Evolutionary conservation across 2,329 filamentous ascomycete species (phyloP).

Genomic region (Niveomyces coronatus): DNA sequence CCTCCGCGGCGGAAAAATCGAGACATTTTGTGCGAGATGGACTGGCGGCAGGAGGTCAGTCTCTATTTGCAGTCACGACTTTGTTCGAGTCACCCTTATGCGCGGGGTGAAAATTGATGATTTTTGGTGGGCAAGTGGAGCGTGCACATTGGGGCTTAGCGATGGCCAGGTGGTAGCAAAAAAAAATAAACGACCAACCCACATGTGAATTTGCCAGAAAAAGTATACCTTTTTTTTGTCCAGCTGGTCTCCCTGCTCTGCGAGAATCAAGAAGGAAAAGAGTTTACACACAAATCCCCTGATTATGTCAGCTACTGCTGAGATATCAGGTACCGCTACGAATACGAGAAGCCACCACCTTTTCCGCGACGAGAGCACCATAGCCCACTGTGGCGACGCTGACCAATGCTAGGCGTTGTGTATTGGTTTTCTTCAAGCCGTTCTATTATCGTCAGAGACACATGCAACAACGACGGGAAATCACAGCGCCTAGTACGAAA

Average conservation of each 20-base stretch:
- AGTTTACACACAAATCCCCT: too few species aligned
- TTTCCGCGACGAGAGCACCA: conserved; percentile 1
- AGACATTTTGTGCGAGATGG: conserved; percentile 57
- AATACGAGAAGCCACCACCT: neutral
- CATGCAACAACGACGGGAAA: neutral
- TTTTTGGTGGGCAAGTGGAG: conserved; percentile 33
- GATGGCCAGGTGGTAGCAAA: conserved; percentile 12
- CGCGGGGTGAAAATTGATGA: conserved; percentile 26
- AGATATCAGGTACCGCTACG: neutral
- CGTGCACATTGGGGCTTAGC: conserved; percentile 28
- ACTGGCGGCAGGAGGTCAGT: conserved; percentile 2
- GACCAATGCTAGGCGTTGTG: conserved; percentile 13
- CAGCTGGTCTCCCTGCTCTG: neutral
- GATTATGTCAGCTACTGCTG: conserved; percentile 10
- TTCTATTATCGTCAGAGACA: conserved; percentile 1
- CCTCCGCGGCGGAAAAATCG: conserved; percentile 85
- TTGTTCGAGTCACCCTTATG: conserved; percentile 13
- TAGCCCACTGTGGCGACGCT: neutral
- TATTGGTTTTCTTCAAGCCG: conserved; percentile 5
- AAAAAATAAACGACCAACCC: neutral
- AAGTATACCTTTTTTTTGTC: neutral
- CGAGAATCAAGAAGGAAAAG: too few species aligned
- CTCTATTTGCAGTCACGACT: conserved; percentile 6
- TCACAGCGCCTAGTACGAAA: too few species aligned
- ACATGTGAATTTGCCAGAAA: too few species aligned